Percentiles rank a stretch among this genome's conserved stretches.
Conservation (phyloP, 2,329 filamentous ascomycete genomes). For the Xylariaceae sp. region DNA sequence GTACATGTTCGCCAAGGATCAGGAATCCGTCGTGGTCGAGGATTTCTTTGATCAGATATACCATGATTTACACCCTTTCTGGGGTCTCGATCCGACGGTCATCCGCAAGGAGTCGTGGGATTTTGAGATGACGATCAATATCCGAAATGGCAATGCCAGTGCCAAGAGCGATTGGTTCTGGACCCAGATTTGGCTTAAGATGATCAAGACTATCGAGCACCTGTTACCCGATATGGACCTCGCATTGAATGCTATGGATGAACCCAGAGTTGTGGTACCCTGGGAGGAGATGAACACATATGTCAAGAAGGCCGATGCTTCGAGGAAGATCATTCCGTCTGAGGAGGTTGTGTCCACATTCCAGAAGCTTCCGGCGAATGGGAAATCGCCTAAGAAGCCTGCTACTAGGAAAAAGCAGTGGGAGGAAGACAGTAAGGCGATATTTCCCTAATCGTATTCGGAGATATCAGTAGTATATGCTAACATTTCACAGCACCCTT, state of each 20-base stretch:
- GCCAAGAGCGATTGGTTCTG: constrained; percentile 54
- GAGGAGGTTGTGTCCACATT: constrained; percentile 44
- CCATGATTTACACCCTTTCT: constrained; percentile 50
- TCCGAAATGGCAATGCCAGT: constrained; percentile 50
- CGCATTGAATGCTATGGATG: constrained; percentile 63
- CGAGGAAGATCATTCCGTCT: constrained; percentile 39
- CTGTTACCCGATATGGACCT: constrained; percentile 65
- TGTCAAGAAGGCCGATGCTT: constrained; percentile 49
- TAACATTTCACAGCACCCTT: constrained; percentile 40
- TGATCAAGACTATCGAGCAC: constrained; percentile 50
- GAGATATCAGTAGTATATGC: neutral
- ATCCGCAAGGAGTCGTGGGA: constrained; percentile 51
- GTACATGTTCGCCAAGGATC: constrained; percentile 41
- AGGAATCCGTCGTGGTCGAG: constrained; percentile 42
- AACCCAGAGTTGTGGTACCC: constrained; percentile 59
- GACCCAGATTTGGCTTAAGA: constrained; percentile 53
- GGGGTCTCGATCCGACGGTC: constrained; percentile 45
- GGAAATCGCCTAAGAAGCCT: constrained; percentile 34
- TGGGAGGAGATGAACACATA: constrained; percentile 58
- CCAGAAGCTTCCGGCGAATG: constrained; percentile 38
- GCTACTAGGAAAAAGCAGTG: constrained; percentile 41
- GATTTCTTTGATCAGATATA: constrained; percentile 52
- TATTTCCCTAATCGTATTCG: neutral
- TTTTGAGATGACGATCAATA: constrained; percentile 59
- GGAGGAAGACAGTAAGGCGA: constrained; percentile 46